Evolutionary conservation across 495 filamentous ascomycete species (phyloP).

Genomic region (Penicillium canariense): DNA sequence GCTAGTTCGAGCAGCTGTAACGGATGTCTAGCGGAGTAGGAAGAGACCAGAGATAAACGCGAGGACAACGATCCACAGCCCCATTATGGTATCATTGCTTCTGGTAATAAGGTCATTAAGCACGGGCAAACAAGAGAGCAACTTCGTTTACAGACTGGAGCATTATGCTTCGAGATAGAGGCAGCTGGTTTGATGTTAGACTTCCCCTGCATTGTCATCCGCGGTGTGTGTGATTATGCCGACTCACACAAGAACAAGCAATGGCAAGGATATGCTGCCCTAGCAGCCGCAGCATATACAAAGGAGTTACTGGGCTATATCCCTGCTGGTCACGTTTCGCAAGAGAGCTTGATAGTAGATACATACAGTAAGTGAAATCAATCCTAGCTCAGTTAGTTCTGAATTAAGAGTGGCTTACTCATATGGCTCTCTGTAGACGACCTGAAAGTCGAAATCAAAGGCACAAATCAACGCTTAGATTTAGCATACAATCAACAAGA

Average conservation of each 20-base stretch:
- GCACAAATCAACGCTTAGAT: slow-evolving; percentile 27
- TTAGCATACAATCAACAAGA: slow-evolving; percentile 17
- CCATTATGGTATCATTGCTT: slow-evolving; percentile 40
- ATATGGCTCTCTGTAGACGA: slow-evolving; percentile 7
- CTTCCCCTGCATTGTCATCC: slow-evolving; percentile 34
- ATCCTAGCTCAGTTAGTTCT: background rate
- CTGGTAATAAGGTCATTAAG: slow-evolving; percentile 35
- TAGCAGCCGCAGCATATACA: slow-evolving; percentile 30
- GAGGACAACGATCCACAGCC: slow-evolving; percentile 3
- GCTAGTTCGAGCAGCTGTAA: background rate
- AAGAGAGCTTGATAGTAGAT: slow-evolving; percentile 1
- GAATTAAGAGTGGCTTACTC: slow-evolving; percentile 2
- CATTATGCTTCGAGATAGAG: slow-evolving; percentile 39
- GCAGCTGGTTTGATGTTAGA: slow-evolving; percentile 24
- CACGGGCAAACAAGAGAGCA: slow-evolving; percentile 8
- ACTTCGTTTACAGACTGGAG: background rate
- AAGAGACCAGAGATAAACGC: background rate
- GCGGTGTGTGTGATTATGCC: slow-evolving; percentile 36
- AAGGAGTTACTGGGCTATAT: slow-evolving; percentile 9
- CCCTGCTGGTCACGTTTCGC: background rate
- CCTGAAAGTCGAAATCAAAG: slow-evolving; percentile 20
- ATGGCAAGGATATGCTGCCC: slow-evolving; percentile 35
- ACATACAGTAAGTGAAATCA: background rate
- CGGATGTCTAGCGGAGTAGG: background rate
- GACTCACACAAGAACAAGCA: slow-evolving; percentile 36